Evolutionary conservation across 768 basidiomycete species (phyloP).

Genomic region (Macrolepiota dolichaula): DNA sequence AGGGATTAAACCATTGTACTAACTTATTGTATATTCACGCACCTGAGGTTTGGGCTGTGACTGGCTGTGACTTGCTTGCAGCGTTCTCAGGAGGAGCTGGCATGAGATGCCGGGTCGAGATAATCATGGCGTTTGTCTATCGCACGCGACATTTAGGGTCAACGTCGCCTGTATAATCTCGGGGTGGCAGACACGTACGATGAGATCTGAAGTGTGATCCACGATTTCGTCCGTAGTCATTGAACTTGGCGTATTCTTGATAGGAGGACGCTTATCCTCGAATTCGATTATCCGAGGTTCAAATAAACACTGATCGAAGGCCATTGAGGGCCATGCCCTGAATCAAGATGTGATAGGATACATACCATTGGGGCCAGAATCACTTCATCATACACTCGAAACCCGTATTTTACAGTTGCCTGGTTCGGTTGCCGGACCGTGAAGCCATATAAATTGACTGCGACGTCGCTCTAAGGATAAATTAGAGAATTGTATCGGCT

Average conservation of each 20-base stretch:
- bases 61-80: constrained; percentile 20
- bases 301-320: constrained; percentile 73
- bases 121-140: constrained; percentile 88
- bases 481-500: constrained; percentile 6
- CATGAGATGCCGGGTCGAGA: constrained; percentile 81
- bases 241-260: constrained; percentile 36
- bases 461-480: constrained; percentile 71
- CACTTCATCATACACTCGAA: constrained; percentile 93
- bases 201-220: constrained; percentile 48
- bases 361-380: constrained; percentile 91
- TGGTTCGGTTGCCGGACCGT: constrained; percentile 74
- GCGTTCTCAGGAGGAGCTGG: constrained; percentile 30
- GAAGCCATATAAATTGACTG: constrained; percentile 88
- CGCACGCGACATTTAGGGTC: background rate
- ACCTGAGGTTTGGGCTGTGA: constrained; percentile 14
- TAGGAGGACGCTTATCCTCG: constrained; percentile 56
- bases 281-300: constrained; percentile 93
- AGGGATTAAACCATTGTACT: background rate
- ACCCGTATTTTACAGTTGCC: constrained; percentile 80
- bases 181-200: constrained; percentile 34
- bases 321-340: background rate
- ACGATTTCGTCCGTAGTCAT: constrained; percentile 78
- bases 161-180: constrained; percentile 1
- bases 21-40: background rate
- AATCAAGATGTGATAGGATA: constrained; percentile 6